Conservation (phyloP, 2,329 filamentous ascomycete genomes). For the Fusarium coffeatum region DNA sequence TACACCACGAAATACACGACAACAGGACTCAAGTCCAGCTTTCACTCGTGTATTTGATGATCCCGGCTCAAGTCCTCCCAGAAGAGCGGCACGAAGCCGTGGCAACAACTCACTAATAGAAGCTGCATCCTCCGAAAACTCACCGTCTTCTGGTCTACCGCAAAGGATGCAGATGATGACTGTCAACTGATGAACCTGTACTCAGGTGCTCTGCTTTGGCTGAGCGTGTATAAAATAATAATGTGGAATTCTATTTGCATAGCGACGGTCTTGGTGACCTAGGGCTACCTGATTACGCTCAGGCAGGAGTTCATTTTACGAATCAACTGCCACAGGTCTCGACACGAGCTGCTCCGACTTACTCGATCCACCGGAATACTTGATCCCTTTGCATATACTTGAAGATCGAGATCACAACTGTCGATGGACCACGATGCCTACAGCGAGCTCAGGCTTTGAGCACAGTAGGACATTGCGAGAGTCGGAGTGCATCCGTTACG, state of each 20-base stretch:
- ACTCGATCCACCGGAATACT: conserved; percentile 23
- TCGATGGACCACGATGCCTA: background rate
- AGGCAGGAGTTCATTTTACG: conserved; percentile 22
- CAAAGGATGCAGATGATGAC: conserved; percentile 74
- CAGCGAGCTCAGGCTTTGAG: conserved; percentile 6
- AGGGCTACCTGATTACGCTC: conserved; percentile 33
- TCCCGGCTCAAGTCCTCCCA: conserved; percentile 66
- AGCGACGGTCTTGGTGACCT: conserved; percentile 50
- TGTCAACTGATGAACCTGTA: conserved; percentile 59
- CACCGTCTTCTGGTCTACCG: conserved; percentile 62
- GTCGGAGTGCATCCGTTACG: conserved; percentile 22
- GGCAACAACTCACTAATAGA: conserved; percentile 66
- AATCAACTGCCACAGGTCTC: conserved; percentile 14
- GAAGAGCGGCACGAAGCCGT: conserved; percentile 62
- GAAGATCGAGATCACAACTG: background rate
- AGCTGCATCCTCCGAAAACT: conserved; percentile 63
- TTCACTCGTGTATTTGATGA: conserved; percentile 75
- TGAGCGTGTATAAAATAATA: conserved; percentile 49
- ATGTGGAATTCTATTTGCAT: conserved; percentile 52
- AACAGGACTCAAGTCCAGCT: conserved; percentile 70
- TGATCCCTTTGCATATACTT: conserved; percentile 2
- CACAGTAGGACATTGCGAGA: conserved; percentile 18
- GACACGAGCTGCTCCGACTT: conserved; percentile 15
- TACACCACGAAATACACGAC: conserved; percentile 60
- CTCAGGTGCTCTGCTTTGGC: conserved; percentile 33